Percentiles rank a stretch among this genome's conserved stretches.
Evolutionary conservation across 139 green algal species (phyloP).

Genomic region (Chlorella sp.): DNA sequence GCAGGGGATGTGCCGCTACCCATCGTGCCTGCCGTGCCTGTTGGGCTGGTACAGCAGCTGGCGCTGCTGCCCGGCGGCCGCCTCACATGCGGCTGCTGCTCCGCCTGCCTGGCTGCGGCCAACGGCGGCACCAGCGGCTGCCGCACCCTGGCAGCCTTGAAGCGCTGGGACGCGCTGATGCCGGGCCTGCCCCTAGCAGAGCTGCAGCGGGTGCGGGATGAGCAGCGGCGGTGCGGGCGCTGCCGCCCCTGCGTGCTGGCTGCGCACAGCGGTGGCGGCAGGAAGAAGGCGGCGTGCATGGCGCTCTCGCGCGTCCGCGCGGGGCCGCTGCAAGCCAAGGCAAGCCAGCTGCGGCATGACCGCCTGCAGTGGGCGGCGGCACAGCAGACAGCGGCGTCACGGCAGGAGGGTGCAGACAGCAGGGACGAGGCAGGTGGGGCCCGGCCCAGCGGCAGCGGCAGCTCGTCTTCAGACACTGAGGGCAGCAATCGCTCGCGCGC

Average conservation of each 20-base stretch:
- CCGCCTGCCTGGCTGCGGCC: background rate
- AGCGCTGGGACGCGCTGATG: slow-evolving; percentile 31
- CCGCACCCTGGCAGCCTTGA: slow-evolving; percentile 2
- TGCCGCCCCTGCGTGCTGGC: slow-evolving; percentile 12
- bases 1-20: slow-evolving; percentile 3
- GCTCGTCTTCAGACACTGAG: background rate
- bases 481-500: slow-evolving; percentile 23
- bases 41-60: slow-evolving; percentile 17
- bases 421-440: background rate
- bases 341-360: slow-evolving; percentile 2
- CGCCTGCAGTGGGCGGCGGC: background rate
- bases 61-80: slow-evolving; percentile 8
- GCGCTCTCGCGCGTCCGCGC: slow-evolving; percentile 11
- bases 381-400: background rate
- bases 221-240: slow-evolving; percentile 4
- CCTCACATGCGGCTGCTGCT: slow-evolving; percentile 1
- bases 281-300: background rate
- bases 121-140: background rate
- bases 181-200: background rate
- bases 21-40: slow-evolving; percentile 2
- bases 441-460: background rate
- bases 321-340: background rate
- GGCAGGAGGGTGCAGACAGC: background rate
- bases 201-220: background rate
- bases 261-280: background rate